Conservation (phyloP, 306 rosid species). For the Castanopsis chinensis region DNA sequence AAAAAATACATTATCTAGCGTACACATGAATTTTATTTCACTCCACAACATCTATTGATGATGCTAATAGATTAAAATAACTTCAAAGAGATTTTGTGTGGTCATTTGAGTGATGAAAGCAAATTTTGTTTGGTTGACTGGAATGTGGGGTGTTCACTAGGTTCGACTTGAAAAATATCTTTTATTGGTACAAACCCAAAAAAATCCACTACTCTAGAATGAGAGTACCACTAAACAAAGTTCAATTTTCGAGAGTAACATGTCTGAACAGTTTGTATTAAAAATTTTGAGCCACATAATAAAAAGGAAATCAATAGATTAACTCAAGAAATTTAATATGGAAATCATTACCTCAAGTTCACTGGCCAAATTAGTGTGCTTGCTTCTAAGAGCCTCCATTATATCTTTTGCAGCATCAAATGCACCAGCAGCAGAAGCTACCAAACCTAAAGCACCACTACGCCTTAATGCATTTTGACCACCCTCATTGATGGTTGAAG, state of each 20-base stretch:
- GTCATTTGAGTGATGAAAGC: too few species aligned
- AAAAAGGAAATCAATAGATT: neutral
- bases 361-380: constrained; percentile 93
- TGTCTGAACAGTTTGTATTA: neutral
- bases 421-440: constrained; percentile 95
- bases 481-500: constrained; percentile 73
- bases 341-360: constrained; percentile 82
- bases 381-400: constrained; percentile 99
- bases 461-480: constrained; percentile 86
- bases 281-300: neutral
- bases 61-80: too few species aligned
- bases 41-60: too few species aligned
- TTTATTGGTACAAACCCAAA: neutral
- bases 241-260: neutral
- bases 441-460: constrained; percentile 82
- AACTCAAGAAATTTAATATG: constrained; percentile 17
- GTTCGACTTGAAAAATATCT: neutral
- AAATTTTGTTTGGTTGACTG: too few species aligned
- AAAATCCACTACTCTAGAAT: neutral
- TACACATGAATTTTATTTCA: too few species aligned
- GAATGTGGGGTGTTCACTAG: too few species aligned
- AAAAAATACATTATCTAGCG: too few species aligned
- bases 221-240: neutral
- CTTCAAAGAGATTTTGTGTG: too few species aligned
- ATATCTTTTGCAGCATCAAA: constrained; percentile 99